Base-by-base conservation (phyloP, 2,329 filamentous ascomycete species). In the Didymella sp. region DNA sequence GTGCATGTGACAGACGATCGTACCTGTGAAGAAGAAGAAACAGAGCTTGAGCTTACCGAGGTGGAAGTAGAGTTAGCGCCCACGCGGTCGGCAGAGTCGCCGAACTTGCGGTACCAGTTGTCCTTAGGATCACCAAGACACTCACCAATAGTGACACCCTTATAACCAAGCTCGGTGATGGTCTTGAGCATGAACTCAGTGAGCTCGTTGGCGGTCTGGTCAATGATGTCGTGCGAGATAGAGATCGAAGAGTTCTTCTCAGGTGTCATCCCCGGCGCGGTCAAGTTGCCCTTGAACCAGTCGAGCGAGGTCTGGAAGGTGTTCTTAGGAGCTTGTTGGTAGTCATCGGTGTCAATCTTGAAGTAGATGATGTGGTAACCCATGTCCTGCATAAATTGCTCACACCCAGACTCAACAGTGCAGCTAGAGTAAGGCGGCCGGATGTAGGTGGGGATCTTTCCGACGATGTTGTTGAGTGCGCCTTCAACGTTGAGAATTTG, bases 261-360 rank as follows among this genome's bases (percentile, higher is more conserved):
- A 7, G 61, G 37, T 25, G 60, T 61, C n/a, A 44, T 44, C 12
- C 24, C 25, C 13, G 21, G 19, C 21, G 46, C 33, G 12, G 56
- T 58, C 6, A 62, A 37, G 35, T 51, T 57, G 1, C 50, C 45
- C 17, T 41, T 53, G 42, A 62, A 62, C 51, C 49, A 53, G n/a
- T 62, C 56, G 15, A 51, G 47, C 15, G 59, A 43, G 30, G 40
- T 50, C 45, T 64, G 42, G 46, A 62, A 41, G 21, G 38, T 41
- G 12, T 22, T 33, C 46, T 72, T 58, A 49, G 72, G 64, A 53
- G 78, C 68, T 33, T 82, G 78, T 63, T 84, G 80, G 79, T 85
- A 87, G 72, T 87, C 85, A 43, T 84, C 80, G 0, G 84, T 79
- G 66, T 87, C 84, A 33, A 87, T 73, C 58, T 86, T 82, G 64